A percentile compares a stretch with the other conserved stretches of the same genome.
Evolutionary conservation across 2,329 filamentous ascomycete species (phyloP).

Genomic region (Phialophora tarda): DNA sequence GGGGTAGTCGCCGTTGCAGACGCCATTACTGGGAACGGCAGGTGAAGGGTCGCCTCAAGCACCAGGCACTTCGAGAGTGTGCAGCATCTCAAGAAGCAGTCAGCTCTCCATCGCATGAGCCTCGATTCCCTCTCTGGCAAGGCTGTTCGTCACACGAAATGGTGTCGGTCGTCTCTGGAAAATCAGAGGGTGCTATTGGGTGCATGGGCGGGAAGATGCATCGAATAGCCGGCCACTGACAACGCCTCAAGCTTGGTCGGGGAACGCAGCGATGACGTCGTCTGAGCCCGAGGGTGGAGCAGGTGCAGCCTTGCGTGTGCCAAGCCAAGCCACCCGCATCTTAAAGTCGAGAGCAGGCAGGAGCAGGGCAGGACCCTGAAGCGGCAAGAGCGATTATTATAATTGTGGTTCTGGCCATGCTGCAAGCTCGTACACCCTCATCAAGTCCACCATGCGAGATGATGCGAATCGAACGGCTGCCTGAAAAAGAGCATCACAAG

Average conservation of each 20-base stretch:
- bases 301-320: conserved; percentile 34
- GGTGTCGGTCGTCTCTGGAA: background rate
- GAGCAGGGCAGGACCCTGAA: conserved; percentile 2
- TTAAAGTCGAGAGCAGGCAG: conserved; percentile 7
- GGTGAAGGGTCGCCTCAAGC: background rate
- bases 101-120: background rate
- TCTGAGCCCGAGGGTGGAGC: no score
- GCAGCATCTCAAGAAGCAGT: background rate
- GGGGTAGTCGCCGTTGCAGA: background rate
- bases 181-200: background rate
- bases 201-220: background rate
- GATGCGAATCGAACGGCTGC: background rate
- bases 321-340: conserved; percentile 25
- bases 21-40: background rate
- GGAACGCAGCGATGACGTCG: conserved; percentile 5
- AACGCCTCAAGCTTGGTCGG: background rate
- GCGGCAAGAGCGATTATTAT: background rate
- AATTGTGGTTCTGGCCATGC: background rate
- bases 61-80: background rate
- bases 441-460: background rate
- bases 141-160: background rate
- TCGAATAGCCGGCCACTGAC: background rate
- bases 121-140: background rate
- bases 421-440: background rate
- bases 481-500: background rate